These are phyloP conservation scores for Mycosphaerella sp. DNA, from an alignment of 2,329 filamentous ascomycete species.

Conservation along the genomic window DNA sequence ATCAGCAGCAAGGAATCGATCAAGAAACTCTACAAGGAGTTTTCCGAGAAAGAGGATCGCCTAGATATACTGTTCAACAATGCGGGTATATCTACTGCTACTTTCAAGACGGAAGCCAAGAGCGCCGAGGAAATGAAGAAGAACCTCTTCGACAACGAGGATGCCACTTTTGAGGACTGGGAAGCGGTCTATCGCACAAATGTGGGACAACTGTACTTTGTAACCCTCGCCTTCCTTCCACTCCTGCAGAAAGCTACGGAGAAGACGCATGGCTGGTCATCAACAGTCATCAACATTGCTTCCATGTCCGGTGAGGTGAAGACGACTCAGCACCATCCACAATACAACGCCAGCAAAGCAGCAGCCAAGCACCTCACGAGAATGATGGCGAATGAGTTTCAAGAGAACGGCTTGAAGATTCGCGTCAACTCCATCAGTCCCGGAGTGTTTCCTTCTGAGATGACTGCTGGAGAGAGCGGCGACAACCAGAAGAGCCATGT, in stretches of 20 bases:
- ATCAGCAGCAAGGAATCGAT: slow-evolving; percentile 42
- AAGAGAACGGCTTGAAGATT: slow-evolving; percentile 48
- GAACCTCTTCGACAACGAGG: slow-evolving; percentile 42
- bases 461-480: slow-evolving; percentile 49
- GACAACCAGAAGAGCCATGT: slow-evolving; percentile 51
- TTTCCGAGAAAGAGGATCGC: slow-evolving; percentile 41
- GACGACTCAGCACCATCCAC: slow-evolving; percentile 44
- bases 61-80: slow-evolving; percentile 44
- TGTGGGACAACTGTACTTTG: slow-evolving; percentile 45
- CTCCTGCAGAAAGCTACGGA: slow-evolving; percentile 42
- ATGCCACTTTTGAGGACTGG: slow-evolving; percentile 42
- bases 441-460: slow-evolving; percentile 51
- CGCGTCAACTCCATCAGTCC: slow-evolving; percentile 54
- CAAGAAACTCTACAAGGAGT: slow-evolving; percentile 38
- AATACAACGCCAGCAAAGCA: slow-evolving; percentile 42
- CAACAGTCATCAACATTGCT: slow-evolving; percentile 43
- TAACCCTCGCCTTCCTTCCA: slow-evolving; percentile 44
- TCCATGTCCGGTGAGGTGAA: slow-evolving; percentile 43
- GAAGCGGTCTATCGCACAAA: slow-evolving; percentile 43
- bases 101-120: slow-evolving; percentile 35
- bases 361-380: slow-evolving; percentile 51
- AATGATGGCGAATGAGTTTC: slow-evolving; percentile 50
- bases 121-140: slow-evolving; percentile 41
- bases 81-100: slow-evolving; percentile 41
- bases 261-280: slow-evolving; percentile 39